phyloP scores from a whole-genome alignment of 768 basidiomycete genomes.

The Phlegmacium glaucopus region DNA sequence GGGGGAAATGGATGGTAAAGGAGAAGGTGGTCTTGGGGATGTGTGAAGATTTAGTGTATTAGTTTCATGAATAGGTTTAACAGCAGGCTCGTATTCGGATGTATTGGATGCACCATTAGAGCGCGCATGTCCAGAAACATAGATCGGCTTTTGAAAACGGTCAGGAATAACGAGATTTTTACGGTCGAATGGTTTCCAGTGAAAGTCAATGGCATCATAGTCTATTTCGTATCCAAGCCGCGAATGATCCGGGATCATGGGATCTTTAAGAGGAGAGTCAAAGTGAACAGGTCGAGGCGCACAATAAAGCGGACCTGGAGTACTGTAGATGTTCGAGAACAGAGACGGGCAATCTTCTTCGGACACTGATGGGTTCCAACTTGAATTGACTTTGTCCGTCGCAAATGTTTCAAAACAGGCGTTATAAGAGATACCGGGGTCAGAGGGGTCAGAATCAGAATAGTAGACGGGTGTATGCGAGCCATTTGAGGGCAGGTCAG shows the following conservation, averaged over 20 bases:
- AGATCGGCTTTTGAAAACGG: slow-evolving; percentile 12
- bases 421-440: not conserved
- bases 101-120: not conserved
- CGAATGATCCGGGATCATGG: slow-evolving; percentile 36
- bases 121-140: slow-evolving; percentile 1
- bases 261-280: slow-evolving; percentile 51
- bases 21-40: not conserved
- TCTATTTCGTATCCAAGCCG: slow-evolving; percentile 32
- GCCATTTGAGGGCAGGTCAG: slow-evolving; percentile 1
- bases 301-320: slow-evolving; percentile 44
- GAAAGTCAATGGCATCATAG: slow-evolving; percentile 45
- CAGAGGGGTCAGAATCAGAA: slow-evolving; percentile 3
- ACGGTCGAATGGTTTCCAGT: slow-evolving; percentile 51
- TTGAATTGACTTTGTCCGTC: slow-evolving; percentile 10
- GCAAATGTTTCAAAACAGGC: not conserved
- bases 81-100: not conserved
- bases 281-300: slow-evolving; percentile 39
- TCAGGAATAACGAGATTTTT: slow-evolving; percentile 16
- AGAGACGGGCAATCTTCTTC: slow-evolving; percentile 11
- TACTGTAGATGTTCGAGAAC: slow-evolving; percentile 32
- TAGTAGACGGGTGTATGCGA: slow-evolving; percentile 6
- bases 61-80: not conserved
- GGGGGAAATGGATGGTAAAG: slow-evolving; percentile 8
- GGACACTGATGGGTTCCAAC: slow-evolving; percentile 11
- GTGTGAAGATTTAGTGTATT: not conserved